These are phyloP conservation scores for Kernera saxatilis DNA, from an alignment of 345 rosid genomes.

Conservation along the genomic window DNA sequence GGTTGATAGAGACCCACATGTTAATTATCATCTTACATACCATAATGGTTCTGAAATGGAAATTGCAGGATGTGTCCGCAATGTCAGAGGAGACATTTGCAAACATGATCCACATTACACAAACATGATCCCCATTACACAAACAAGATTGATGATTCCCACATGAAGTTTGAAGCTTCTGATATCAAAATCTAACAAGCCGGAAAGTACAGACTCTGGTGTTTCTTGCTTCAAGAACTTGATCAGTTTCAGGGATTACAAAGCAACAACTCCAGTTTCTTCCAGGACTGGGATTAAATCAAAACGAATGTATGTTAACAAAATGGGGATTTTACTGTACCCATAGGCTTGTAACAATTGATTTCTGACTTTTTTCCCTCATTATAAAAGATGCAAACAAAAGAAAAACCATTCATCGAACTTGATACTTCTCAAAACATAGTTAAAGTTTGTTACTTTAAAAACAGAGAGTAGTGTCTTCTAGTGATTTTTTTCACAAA, in stretches of 20 bases:
- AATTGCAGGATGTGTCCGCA: conserved; percentile 26
- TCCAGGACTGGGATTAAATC: background rate
- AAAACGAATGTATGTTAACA: background rate
- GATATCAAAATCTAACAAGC: background rate
- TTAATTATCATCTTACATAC: background rate
- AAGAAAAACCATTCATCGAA: background rate
- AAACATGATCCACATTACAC: conserved; percentile 33
- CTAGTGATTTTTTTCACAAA: background rate
- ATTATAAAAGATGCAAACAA: background rate
- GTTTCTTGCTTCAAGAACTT: background rate
- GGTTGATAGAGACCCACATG: background rate
- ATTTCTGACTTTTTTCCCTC: background rate
- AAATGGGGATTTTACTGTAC: background rate
- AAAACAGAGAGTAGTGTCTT: background rate
- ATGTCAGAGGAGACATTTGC: conserved; percentile 62
- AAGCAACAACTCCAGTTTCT: background rate
- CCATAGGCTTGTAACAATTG: background rate
- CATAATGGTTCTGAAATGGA: background rate
- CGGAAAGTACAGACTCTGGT: background rate
- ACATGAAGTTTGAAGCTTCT: background rate
- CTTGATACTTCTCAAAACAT: background rate
- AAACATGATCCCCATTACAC: conserved; percentile 32
- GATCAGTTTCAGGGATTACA: background rate
- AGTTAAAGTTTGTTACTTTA: background rate
- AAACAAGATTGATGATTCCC: too few species aligned